Evolutionary conservation across 1,284 basidiomycete genomes (phyloP).

Genomic region (Albatrellus sp.): DNA sequence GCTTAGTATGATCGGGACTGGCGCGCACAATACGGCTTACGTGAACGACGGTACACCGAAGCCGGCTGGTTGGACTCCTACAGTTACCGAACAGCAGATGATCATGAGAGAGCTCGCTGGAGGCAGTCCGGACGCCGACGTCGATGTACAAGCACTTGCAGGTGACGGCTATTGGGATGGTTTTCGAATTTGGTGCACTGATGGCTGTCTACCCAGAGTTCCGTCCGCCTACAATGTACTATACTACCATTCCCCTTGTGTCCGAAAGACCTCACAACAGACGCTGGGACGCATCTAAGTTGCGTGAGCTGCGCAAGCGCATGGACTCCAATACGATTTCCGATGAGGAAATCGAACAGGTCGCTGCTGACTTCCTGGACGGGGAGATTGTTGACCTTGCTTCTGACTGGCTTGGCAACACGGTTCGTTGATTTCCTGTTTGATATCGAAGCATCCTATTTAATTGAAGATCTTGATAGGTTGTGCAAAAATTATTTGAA

Average conservation of each 20-base stretch:
- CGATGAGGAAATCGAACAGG: conserved; percentile 82
- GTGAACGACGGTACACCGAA: conserved; percentile 41
- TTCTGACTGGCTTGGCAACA: conserved; percentile 99
- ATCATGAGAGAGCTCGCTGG: conserved; percentile 86
- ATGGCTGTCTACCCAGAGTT: conserved; percentile 41
- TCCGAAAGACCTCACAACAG: conserved; percentile 76
- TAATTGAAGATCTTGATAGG: conserved; percentile 26
- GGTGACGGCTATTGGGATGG: conserved; percentile 37
- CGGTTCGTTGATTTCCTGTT: conserved; percentile 37
- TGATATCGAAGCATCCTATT: not conserved
- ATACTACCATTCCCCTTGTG: conserved; percentile 81
- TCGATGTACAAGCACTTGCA: conserved; percentile 71
- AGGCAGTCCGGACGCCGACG: conserved; percentile 67
- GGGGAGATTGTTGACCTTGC: conserved; percentile 88
- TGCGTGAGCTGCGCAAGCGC: conserved; percentile 89
- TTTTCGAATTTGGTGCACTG: conserved; percentile 6
- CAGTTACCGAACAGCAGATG: conserved; percentile 86
- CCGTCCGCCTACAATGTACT: conserved; percentile 84
- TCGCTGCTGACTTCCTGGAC: conserved; percentile 83
- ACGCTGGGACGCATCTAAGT: conserved; percentile 86
- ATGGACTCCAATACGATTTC: conserved; percentile 76
- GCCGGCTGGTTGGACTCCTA: conserved; percentile 49
- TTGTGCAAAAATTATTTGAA: conserved; percentile 96
- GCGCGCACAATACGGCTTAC: conserved; percentile 55
- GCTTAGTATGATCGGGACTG: conserved; percentile 79